Percentiles rank a stretch among this genome's conserved stretches.
phyloP scores from a whole-genome alignment of 805 yeast species.

The Candida michaelii region DNA sequence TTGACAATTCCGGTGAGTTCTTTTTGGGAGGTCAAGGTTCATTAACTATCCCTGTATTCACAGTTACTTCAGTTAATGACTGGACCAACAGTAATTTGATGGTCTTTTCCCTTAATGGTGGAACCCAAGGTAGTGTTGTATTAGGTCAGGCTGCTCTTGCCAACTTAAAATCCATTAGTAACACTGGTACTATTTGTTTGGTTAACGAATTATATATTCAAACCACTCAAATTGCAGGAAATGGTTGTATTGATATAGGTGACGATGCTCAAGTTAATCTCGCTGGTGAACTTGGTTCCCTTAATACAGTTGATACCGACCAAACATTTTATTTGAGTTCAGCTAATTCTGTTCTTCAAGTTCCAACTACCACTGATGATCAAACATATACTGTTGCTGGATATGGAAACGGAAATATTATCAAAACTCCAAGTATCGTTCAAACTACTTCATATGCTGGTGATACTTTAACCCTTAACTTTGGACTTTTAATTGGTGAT shows the following conservation, averaged over 20 bases:
- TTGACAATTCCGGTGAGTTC: conserved; percentile 19
- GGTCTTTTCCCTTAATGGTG: conserved; percentile 11
- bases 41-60: conserved; percentile 14
- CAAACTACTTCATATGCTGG: conserved; percentile 6
- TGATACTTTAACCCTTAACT: conserved; percentile 7
- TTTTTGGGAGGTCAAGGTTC: conserved; percentile 16
- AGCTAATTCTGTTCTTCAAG: conserved; percentile 18
- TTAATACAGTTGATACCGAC: conserved; percentile 6
- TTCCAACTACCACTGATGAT: conserved; percentile 13
- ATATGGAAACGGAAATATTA: conserved; percentile 22
- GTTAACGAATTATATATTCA: conserved; percentile 18
- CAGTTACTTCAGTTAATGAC: conserved; percentile 10
- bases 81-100: conserved; percentile 18
- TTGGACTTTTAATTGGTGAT: conserved; percentile 1
- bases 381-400: conserved; percentile 20
- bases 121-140: conserved; percentile 13
- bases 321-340: conserved; percentile 21
- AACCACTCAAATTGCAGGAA: conserved; percentile 16
- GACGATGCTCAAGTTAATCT: conserved; percentile 13
- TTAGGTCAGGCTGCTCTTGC: conserved; percentile 13
- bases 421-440: conserved; percentile 10
- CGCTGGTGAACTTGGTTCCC: conserved; percentile 5
- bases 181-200: conserved; percentile 26
- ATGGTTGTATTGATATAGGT: conserved; percentile 23
- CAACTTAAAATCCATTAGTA: conserved; percentile 16